Evolutionary conservation across 345 rosid genomes (phyloP).

Genomic region (Excoecaria agallocha): DNA sequence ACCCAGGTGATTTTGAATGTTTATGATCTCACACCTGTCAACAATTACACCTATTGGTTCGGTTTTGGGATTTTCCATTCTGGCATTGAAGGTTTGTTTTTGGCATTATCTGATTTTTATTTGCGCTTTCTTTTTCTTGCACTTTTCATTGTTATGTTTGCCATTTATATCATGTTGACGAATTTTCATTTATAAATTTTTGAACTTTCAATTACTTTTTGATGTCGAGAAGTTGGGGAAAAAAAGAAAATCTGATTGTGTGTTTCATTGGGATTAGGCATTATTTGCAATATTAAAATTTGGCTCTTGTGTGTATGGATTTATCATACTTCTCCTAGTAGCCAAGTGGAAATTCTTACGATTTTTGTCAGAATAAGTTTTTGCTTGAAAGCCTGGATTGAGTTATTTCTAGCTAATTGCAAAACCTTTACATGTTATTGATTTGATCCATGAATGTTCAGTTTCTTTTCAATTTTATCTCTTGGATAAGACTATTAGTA

Average conservation of each 20-base stretch:
- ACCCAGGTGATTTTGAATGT: constrained; percentile 61
- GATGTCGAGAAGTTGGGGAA: neutral
- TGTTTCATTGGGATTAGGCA: neutral
- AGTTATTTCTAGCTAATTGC: neutral
- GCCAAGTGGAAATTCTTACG: neutral
- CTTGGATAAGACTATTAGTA: neutral
- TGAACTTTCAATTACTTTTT: neutral
- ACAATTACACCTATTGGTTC: constrained; percentile 74
- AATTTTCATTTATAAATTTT: neutral
- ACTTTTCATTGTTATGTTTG: neutral
- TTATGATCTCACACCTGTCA: constrained; percentile 84
- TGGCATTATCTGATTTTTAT: neutral
- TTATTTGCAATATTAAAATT: neutral
- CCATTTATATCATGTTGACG: neutral
- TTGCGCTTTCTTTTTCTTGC: neutral
- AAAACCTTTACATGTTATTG: neutral
- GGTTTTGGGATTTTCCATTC: constrained; percentile 94
- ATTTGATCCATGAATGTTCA: neutral
- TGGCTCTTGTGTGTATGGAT: neutral
- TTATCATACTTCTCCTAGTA: too few relatives aligned
- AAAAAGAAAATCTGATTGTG: neutral
- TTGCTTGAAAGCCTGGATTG: neutral
- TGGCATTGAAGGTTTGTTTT: constrained; percentile 70
- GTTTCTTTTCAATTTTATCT: neutral
- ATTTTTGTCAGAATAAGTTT: neutral